Evolutionary conservation across 805 yeast species (phyloP), one percentile per base, ranked within the genome.

Genomic region (Saccharomycopsis fermentans): DNA sequence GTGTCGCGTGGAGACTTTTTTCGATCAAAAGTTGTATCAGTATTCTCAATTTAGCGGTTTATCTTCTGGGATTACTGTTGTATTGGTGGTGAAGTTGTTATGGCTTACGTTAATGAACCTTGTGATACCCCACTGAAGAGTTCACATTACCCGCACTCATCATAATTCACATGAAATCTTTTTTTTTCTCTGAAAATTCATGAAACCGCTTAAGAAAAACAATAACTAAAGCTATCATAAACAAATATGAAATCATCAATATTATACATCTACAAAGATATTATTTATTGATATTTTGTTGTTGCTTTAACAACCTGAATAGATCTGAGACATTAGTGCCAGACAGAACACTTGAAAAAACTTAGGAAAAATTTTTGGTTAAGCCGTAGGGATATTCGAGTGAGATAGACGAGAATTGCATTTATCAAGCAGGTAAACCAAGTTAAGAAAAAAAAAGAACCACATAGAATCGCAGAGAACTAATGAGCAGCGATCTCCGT

Each of bases 401-500:
- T 6, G 14, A 32, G n/a, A n/a, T n/a, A 32, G 3, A 32, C 8
- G 9, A 9, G 12, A 32, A 6, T 32, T 32, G 35, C 3, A 32
- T 32, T 32, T 6, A 14, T 32, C 12, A 32, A 14, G 14, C 14
- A 32, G 35, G 35, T 32, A 32, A 6, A 11, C 12, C 12, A 4
- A 16, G n/a, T 16, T n/a, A 2, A 16, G 21, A 19, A 43, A 4
- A 16, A 37, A 3, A 37, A 2, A 16, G 21, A 19, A 43, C 21
- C 26, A 43, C 16, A 21, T 43, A 43, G 4, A 16, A 27, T 50
- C 12, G 35, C 35, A 32, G 35, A 50, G 16, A 27, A 17, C 32
- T 34, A 21, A 52, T 52, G 40, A 58, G 51, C 40, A 58, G 60
- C 27, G 32, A 50, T 21, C 79, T 90, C 60, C 85, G 95, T 70